A percentile compares a stretch with the other conserved stretches of the same genome.
These are phyloP conservation scores for Xylaria bambusicola DNA, from an alignment of 495 filamentous ascomycete species.

Conservation along the genomic window DNA sequence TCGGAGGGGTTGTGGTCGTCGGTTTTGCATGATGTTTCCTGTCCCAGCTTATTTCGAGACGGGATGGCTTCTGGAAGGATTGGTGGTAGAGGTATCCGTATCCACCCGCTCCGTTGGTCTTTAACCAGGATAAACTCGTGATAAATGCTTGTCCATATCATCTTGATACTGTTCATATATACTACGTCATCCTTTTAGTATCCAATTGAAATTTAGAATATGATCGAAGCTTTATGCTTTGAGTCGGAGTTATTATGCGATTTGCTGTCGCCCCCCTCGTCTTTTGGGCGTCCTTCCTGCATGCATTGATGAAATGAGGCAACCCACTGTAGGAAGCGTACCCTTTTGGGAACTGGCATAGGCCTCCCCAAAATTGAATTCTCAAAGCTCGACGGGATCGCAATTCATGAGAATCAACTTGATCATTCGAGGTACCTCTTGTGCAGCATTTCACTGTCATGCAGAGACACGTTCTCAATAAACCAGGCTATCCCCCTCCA, in stretches of 20 bases:
- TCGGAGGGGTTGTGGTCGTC: not conserved
- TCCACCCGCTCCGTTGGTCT: not conserved
- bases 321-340: not conserved
- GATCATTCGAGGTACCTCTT: not conserved
- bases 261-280: not conserved
- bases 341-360: conserved; percentile 2
- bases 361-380: too few relatives aligned
- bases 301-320: conserved; percentile 15
- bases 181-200: conserved; percentile 10
- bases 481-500: not conserved
- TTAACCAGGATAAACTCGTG: conserved; percentile 5
- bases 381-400: too few relatives aligned
- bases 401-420: not conserved
- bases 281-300: conserved; percentile 16
- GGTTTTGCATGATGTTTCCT: not conserved
- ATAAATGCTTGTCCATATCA: conserved; percentile 3
- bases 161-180: too few relatives aligned
- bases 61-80: conserved; percentile 1
- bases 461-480: not conserved
- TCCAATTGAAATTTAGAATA: not conserved
- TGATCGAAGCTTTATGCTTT: not conserved
- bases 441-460: not conserved
- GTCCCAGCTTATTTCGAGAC: not conserved
- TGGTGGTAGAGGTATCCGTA: not conserved
- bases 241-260: not conserved